Evolutionary conservation across 495 filamentous ascomycete genomes (phyloP).

Genomic region (Hypoxylon fuscum): DNA sequence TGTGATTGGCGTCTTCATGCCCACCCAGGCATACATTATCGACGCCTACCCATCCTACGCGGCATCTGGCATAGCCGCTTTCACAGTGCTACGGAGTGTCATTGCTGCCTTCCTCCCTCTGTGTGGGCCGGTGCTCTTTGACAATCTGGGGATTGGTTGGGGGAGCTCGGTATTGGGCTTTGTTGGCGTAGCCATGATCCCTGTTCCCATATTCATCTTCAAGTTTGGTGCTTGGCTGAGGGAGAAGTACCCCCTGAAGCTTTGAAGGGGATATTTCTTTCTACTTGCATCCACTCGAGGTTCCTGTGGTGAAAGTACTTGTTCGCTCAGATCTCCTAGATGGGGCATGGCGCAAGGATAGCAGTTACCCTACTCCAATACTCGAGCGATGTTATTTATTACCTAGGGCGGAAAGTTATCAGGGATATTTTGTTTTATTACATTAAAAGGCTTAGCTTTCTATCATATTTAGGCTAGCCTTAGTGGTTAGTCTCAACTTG

Average conservation of each 20-base stretch:
- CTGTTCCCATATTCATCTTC: constrained; percentile 50
- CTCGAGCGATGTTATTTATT: background rate
- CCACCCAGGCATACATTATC: constrained; percentile 65
- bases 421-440: background rate
- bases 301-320: background rate
- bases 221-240: constrained; percentile 37
- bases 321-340: constrained; percentile 1
- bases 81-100: constrained; percentile 59
- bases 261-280: constrained; percentile 12
- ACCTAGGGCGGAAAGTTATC: background rate
- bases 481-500: background rate
- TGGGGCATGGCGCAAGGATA: background rate
- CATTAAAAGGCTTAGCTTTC: background rate
- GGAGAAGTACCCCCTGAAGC: constrained; percentile 38
- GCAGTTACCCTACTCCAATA: background rate
- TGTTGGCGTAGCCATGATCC: constrained; percentile 55
- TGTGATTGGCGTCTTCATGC: constrained; percentile 59
- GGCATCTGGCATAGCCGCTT: constrained; percentile 62
- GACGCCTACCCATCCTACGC: constrained; percentile 66
- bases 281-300: background rate
- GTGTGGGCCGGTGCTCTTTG: constrained; percentile 60
- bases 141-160: constrained; percentile 62
- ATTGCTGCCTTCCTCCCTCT: constrained; percentile 65
- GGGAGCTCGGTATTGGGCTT: constrained; percentile 64
- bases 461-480: background rate